phyloP scores from a whole-genome alignment of 31 red algal species.

The Bonnemaisonia californica region DNA sequence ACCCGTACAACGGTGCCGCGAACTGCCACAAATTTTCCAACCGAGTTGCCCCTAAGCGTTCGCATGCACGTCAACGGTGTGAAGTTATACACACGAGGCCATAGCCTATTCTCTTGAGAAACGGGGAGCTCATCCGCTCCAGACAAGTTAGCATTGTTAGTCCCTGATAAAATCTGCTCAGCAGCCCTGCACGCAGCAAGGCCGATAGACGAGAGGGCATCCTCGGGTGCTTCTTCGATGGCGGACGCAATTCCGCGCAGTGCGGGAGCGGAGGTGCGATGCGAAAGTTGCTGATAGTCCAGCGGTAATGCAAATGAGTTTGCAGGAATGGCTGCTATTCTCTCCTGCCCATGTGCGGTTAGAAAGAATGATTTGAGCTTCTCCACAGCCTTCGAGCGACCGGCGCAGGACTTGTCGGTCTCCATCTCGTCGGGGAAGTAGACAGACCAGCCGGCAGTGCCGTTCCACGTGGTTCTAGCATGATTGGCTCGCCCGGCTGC shows the following conservation, averaged over 20 bases:
- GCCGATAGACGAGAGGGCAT: conserved; percentile 68
- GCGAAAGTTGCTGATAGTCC: conserved; percentile 53
- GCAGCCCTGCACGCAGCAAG: conserved; percentile 73
- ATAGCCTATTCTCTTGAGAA: conserved; percentile 39
- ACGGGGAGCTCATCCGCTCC: neutral
- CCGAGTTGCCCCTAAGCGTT: conserved; percentile 58
- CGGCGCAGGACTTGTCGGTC: conserved; percentile 38
- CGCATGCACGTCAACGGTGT: conserved; percentile 53
- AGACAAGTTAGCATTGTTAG: neutral
- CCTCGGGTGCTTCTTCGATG: conserved; percentile 58
- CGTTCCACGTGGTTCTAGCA: conserved; percentile 51
- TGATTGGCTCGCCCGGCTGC: neutral
- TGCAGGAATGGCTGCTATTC: conserved; percentile 34
- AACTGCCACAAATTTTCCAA: conserved; percentile 78
- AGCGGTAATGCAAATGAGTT: conserved; percentile 48
- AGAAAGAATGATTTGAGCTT: conserved; percentile 62
- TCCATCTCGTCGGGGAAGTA: conserved; percentile 71
- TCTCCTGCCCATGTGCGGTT: conserved; percentile 32
- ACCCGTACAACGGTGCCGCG: conserved; percentile 86
- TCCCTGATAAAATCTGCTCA: conserved; percentile 19
- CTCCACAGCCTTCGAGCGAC: conserved; percentile 49
- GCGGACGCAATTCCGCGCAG: conserved; percentile 59
- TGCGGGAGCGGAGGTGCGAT: conserved; percentile 34
- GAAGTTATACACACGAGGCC: conserved; percentile 80
- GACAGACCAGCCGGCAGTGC: conserved; percentile 61